These are phyloP conservation scores for Opeltia flavorubescens DNA, from an alignment of 495 filamentous ascomycete species.

Conservation along the genomic window DNA sequence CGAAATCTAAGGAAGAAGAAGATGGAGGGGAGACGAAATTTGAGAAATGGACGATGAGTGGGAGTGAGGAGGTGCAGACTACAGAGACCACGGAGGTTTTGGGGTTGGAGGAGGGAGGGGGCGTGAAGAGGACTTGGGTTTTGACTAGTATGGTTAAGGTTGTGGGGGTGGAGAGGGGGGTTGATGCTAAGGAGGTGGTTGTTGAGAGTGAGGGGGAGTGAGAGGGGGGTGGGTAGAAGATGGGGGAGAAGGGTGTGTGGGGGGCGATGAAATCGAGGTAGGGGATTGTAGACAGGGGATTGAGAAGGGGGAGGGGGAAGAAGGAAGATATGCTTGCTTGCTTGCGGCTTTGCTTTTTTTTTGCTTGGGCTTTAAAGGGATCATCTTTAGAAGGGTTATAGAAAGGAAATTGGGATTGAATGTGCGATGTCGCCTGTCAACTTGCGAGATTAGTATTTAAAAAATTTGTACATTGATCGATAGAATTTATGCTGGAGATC, in stretches of 20 bases:
- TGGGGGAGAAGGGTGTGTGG: not conserved
- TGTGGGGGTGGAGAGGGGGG: not conserved
- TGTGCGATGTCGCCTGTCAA: no score
- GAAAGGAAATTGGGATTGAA: no score
- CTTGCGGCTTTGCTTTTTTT: no score
- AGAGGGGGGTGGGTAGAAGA: not conserved
- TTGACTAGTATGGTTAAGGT: not conserved
- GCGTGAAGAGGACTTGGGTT: not conserved
- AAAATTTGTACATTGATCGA: no score
- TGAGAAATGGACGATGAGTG: not conserved
- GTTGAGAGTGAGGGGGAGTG: not conserved
- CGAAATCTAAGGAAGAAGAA: not conserved
- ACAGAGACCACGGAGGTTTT: not conserved
- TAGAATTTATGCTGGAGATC: no score
- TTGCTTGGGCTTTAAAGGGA: no score
- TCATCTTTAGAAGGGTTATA: no score
- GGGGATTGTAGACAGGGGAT: not conserved
- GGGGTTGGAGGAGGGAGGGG: not conserved
- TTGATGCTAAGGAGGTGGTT: not conserved
- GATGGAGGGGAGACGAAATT: not conserved
- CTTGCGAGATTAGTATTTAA: no score
- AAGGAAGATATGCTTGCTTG: not conserved
- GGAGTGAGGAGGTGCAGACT: not conserved
- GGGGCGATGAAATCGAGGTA: not conserved
- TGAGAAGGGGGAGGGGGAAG: not conserved